Percentiles rank a stretch among this genome's conserved stretches.
phyloP scores from a whole-genome alignment of 495 filamentous ascomycete species.

The Tuber indicum region DNA sequence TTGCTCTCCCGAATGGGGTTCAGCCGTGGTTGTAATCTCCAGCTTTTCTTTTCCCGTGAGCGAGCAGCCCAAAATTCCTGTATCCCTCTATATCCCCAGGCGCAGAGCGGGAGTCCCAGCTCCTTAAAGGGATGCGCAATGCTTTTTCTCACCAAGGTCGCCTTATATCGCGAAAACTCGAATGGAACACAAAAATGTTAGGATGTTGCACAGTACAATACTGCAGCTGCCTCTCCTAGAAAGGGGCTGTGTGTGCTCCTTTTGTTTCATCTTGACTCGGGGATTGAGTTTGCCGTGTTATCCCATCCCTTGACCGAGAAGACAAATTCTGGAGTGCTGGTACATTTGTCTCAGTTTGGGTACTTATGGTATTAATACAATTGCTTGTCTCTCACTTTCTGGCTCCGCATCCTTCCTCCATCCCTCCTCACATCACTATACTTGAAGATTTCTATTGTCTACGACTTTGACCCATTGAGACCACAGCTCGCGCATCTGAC shows the following conservation, averaged over 20 bases:
- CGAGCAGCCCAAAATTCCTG: too few species aligned
- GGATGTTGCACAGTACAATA: background rate
- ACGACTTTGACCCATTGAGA: background rate
- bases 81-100: background rate
- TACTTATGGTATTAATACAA: background rate
- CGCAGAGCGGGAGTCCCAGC: background rate
- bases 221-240: too few species aligned
- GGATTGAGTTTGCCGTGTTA: background rate
- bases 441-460: background rate
- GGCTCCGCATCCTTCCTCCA: background rate
- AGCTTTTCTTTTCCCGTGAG: too few species aligned
- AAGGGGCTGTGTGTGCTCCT: background rate
- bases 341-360: too few species aligned
- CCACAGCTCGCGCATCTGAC: background rate
- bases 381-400: background rate
- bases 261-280: too few species aligned
- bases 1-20: background rate
- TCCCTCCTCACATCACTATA: background rate
- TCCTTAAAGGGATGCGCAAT: background rate
- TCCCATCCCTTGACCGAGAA: too few species aligned
- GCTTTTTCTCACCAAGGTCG: background rate
- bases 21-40: rapidly evolving
- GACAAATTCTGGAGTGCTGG: too few species aligned
- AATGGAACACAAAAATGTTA: background rate
- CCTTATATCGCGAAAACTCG: background rate